Evolutionary conservation across 1,139 yeast genomes (phyloP), one percentile per base, ranked within the genome.

Genomic region (Maudiozyma humilis): DNA sequence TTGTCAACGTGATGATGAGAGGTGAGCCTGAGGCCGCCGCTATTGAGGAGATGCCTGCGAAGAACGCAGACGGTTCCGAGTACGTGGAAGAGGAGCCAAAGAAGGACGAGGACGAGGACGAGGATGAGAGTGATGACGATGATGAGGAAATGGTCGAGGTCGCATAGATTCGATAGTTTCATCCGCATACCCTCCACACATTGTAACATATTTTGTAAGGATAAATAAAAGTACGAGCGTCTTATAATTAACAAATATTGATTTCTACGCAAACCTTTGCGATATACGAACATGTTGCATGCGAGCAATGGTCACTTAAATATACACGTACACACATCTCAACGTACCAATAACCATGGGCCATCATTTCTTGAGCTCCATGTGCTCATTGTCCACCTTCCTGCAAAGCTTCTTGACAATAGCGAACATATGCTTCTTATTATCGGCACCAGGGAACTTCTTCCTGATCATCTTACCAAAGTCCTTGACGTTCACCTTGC

Each of bases 1-100:
- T 82, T 38, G 97, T 87, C 16, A 89, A 88, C 60, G 75, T 86
- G 81, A 70, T 88, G 51, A 82, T 83, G 89, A 79, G 97, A 69
- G 97, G 89, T 56, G 97, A 88, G 57, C 82, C 79, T 15, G 69
- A 65, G 42, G 70, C 68, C 41, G 74, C 70, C 44, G 70, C 71
- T 49, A 68, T 75, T 31, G 79, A 77, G 40, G 82, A 79, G 54
- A 67, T 78, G 46, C 66, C 74, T 43, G 69, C 71, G 35, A 67
- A 56, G 37, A 53, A 53, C 37, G 64, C 59, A 13, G 72, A 69
- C 31, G 71, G 65, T 33, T 64, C 55, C 14, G 60, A 59, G 20
- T 64, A 62, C 13, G 63, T 57, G 19, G 61, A 58, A 30, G 52
- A 51, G n/a, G 56, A 50, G 13, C 52, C 50, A n/a, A 47, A 43